A percentile compares a stretch with the other conserved stretches of the same genome.
Conservation (phyloP, 2,329 filamentous ascomycete genomes). For the Thelonectria olida region DNA sequence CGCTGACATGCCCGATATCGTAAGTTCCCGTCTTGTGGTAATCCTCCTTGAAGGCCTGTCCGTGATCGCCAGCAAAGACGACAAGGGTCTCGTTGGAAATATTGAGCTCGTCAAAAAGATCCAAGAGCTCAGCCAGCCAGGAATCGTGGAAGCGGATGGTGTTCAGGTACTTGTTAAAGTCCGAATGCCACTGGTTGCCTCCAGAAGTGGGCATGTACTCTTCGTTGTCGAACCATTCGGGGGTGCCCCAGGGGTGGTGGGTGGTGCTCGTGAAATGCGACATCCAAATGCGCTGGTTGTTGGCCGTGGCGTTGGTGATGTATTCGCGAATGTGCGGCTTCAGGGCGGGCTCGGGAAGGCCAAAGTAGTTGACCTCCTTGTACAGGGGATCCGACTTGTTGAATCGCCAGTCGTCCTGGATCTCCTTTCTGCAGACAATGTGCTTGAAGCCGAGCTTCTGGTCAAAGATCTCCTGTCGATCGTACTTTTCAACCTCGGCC, state of each 20-base stretch:
- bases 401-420: slow-evolving; percentile 36
- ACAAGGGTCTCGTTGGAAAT: slow-evolving; percentile 47
- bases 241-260: slow-evolving; percentile 45
- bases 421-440: slow-evolving; percentile 42
- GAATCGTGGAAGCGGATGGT: slow-evolving; percentile 44
- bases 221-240: slow-evolving; percentile 31
- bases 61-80: slow-evolving; percentile 47
- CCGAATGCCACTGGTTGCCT: slow-evolving; percentile 38
- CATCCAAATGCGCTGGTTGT: slow-evolving; percentile 47
- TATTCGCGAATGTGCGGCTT: slow-evolving; percentile 45
- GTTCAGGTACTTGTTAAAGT: slow-evolving; percentile 48
- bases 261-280: slow-evolving; percentile 49
- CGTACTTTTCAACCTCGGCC: slow-evolving; percentile 46
- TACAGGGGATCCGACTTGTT: slow-evolving; percentile 35
- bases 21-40: slow-evolving; percentile 44
- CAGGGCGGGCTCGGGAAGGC: slow-evolving; percentile 44
- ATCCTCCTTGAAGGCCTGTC: slow-evolving; percentile 47
- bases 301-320: slow-evolving; percentile 44
- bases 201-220: slow-evolving; percentile 38
- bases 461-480: slow-evolving; percentile 47
- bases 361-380: slow-evolving; percentile 46
- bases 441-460: slow-evolving; percentile 44
- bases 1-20: slow-evolving; percentile 45
- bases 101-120: slow-evolving; percentile 43
- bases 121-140: slow-evolving; percentile 44